phyloP scores from a whole-genome alignment of 169 alveolate species.

The Plasmodium vivax region DNA sequence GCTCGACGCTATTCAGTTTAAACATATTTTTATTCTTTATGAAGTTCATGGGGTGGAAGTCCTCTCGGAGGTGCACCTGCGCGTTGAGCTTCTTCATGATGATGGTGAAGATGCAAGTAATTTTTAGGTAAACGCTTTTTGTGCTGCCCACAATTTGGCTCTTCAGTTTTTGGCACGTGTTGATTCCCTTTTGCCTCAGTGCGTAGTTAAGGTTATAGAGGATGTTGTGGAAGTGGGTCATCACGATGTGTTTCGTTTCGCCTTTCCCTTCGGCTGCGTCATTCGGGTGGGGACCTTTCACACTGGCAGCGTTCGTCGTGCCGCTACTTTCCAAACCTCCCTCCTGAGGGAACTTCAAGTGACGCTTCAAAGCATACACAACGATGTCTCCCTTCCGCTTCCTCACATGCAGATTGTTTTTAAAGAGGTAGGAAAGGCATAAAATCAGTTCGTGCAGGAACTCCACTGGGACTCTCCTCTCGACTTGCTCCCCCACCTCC shows the following conservation, averaged over 20 bases:
- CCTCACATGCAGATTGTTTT: slow-evolving; percentile 24
- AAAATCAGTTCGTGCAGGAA: slow-evolving; percentile 13
- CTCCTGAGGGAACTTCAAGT: not conserved
- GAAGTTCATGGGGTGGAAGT: not conserved
- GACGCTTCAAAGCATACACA: slow-evolving; percentile 12
- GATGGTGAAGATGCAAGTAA: slow-evolving; percentile 6
- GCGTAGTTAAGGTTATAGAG: slow-evolving; percentile 46
- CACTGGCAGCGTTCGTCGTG: not conserved
- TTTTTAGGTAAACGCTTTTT: slow-evolving; percentile 38
- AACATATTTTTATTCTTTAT: slow-evolving; percentile 12
- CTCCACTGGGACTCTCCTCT: slow-evolving; percentile 10
- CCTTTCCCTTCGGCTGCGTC: not conserved
- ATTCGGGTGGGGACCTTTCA: not conserved
- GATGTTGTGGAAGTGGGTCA: slow-evolving; percentile 20
- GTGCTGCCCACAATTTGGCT: slow-evolving; percentile 19
- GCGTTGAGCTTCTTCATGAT: slow-evolving; percentile 37
- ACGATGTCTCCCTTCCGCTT: slow-evolving; percentile 9
- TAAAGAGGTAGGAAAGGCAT: slow-evolving; percentile 16
- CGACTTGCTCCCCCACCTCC: not conserved
- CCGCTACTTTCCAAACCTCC: not conserved
- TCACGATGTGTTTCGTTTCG: not conserved
- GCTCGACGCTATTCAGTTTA: slow-evolving; percentile 18
- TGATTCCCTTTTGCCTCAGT: slow-evolving; percentile 33
- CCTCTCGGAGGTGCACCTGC: not conserved
- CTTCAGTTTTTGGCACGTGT: slow-evolving; percentile 4